phyloP scores from a whole-genome alignment of 352 stramenopile genomes.

The Stramenopiles sp. region DNA sequence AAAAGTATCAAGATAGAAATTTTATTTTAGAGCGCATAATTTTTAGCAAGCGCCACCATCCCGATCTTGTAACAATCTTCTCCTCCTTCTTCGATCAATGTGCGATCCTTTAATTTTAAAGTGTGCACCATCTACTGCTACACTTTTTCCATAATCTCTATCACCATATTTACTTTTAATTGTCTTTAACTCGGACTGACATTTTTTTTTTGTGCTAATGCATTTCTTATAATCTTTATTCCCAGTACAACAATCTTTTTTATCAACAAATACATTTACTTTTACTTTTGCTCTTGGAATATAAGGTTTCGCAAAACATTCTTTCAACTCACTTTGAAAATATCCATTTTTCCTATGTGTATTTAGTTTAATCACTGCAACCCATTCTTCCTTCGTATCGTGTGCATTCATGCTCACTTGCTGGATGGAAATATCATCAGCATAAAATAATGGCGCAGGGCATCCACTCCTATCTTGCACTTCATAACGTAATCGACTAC shows the following conservation, averaged over 20 bases:
- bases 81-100: not conserved
- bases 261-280: too few relatives aligned
- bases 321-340: not conserved
- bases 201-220: not conserved
- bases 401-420: not conserved
- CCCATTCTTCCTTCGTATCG: not conserved
- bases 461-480: not conserved
- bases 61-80: not conserved
- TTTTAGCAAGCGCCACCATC: not conserved
- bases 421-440: conserved; percentile 6
- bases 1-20: too few relatives aligned
- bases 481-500: not conserved
- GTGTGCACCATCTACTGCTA: not conserved
- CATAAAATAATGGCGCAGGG: not conserved
- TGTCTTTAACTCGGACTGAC: not conserved
- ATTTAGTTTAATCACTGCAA: not conserved
- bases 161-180: too few relatives aligned
- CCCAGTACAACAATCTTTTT: too few relatives aligned
- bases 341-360: not conserved
- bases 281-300: too few relatives aligned
- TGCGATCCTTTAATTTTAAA: not conserved
- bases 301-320: too few relatives aligned
- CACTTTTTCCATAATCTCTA: not conserved
- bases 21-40: too few relatives aligned
- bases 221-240: too few relatives aligned